Base-by-base conservation (phyloP, 1,284 basidiomycete genomes). In the Malassezia caprae region DNA sequence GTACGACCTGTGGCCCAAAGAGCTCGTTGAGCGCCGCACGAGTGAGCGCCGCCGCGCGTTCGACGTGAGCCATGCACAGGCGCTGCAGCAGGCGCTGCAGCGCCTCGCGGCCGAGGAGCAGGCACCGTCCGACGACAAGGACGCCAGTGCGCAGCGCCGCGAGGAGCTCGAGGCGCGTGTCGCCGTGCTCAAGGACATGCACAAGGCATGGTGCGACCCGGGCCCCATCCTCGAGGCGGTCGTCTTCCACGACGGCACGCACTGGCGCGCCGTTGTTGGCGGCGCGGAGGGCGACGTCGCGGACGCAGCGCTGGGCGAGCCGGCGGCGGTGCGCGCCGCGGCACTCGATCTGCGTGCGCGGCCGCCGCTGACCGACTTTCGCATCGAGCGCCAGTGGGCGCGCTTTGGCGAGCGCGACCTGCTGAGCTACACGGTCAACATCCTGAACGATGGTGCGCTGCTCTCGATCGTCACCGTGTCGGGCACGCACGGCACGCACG, bases 401-500 rank as follows among this genome's bases (percentile, higher is more conserved):
- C 56, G 52, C 41, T 76, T 75, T 55, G 75, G 74, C 13, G 49
- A 60, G 34, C 66, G 68, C 45, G 74, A 75, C 48, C 56, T 75
- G 5, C 59, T 76, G 48, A 75, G 70, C 37, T 76, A 74, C 60
- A 64, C 63, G 8, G 72, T 75, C 59, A 76, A 76, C 59, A 65
- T 71, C 40, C 44, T 65, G 45, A 59, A 67, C 40, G 61, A 68
- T 28, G 64, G 65, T 44, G 59, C 61, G 26, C 39, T 67, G 4
- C 67, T 70, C 42, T 69, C 67, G 51, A 58, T 75, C 27, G 73
- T 74, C 45, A 67, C 64, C 23, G 53, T 68, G 4, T 62, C 68
- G n/a, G 75, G 75, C 15, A 66, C 62, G 28, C 75, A 76, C 57
- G 75, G 72, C 26, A 74, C 75, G 19, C 75, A 76, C 55, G 74